Base-by-base conservation (phyloP, 2,329 filamentous ascomycete species). In the Paraconiothyrium sp. region DNA sequence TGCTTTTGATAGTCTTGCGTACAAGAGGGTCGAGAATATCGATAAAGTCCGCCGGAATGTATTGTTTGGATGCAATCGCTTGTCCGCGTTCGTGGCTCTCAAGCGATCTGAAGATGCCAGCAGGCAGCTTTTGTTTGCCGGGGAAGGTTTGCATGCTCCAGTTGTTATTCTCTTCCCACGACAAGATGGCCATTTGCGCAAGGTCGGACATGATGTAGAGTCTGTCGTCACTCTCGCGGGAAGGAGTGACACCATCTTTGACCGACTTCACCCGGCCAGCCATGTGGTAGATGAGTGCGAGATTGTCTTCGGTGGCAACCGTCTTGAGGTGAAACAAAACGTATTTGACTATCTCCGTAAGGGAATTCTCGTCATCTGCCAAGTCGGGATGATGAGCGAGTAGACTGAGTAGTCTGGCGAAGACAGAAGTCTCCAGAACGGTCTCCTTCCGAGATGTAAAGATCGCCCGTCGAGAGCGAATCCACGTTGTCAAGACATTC, bases 331-430 rank as follows among this genome's bases (percentile, higher is more conserved):
- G 99, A 80, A 94, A 97, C 46, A 97, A 78, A 60, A 99, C 89
- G 77, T 98, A 99, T 69, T 89, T 89, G 6, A 92, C 89, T 76
- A 97, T 94, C 73, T 97, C 92, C 48, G 89, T 84, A 52, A 97
- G 81, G 51, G 93, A 90, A 14, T 88, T 85, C 2, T 88, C 79
- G 6, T 78, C 75, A 3, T 62, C 71, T 34, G 86, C 88, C 68
- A 94, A 97, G 77, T 99, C 95, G 1, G 94, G 94, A 76, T 99
- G 95, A 76, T 98, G 94, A 5, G 94, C 94, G 47, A 99, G 85
- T 47, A 99, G 82, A 52, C 93, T 95, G 56, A 99, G 84, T 37
- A 98, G 85, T 9, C 95, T 89, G 30, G 92, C 89, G 75, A 98
- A 91, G 13, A 90, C 86, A 24, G 61, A 60, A 14, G 89, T 87